Evolutionary conservation across 305 asterid species (phyloP).

Genomic region (Fraxinus albicans): DNA sequence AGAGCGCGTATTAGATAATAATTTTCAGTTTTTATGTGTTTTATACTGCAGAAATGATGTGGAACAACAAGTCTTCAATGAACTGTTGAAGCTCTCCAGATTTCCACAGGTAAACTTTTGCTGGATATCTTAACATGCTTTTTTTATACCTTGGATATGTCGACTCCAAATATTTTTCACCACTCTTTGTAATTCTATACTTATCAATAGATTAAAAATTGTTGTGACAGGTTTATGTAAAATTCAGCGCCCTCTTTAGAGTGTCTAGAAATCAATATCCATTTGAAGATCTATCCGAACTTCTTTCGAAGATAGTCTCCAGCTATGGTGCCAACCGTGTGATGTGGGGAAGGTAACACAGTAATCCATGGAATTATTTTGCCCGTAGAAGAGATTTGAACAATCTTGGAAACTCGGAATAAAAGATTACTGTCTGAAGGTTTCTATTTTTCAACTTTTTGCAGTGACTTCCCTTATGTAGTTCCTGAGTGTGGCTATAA

Average conservation of each 20-base stretch:
- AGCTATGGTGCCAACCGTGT: slow-evolving; percentile 77
- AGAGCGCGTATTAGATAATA: not conserved
- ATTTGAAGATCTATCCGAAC: slow-evolving; percentile 51
- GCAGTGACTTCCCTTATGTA: slow-evolving; percentile 81
- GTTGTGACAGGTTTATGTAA: slow-evolving; percentile 61
- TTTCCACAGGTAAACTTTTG: slow-evolving; percentile 65
- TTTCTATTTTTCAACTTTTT: not conserved
- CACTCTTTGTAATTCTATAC: not conserved
- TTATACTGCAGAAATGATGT: slow-evolving; percentile 49
- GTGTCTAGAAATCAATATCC: slow-evolving; percentile 70
- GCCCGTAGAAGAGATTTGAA: not conserved
- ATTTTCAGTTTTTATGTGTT: slow-evolving; percentile 8
- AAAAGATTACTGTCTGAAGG: not conserved
- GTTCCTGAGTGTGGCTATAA: slow-evolving; percentile 77
- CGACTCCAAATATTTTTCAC: not conserved
- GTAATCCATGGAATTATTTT: not conserved
- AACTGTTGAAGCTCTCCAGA: slow-evolving; percentile 64
- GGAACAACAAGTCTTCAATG: slow-evolving; percentile 47
- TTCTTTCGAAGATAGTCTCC: slow-evolving; percentile 53
- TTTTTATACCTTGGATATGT: not conserved
- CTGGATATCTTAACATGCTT: not conserved
- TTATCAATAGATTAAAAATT: not conserved
- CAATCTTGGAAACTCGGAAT: not conserved
- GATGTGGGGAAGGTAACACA: slow-evolving; percentile 91
- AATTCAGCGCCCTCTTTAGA: slow-evolving; percentile 80